Percentiles rank a stretch among this genome's conserved stretches.
Conservation (phyloP, 139 green algal genomes). For the Gonium pectorale region DNA sequence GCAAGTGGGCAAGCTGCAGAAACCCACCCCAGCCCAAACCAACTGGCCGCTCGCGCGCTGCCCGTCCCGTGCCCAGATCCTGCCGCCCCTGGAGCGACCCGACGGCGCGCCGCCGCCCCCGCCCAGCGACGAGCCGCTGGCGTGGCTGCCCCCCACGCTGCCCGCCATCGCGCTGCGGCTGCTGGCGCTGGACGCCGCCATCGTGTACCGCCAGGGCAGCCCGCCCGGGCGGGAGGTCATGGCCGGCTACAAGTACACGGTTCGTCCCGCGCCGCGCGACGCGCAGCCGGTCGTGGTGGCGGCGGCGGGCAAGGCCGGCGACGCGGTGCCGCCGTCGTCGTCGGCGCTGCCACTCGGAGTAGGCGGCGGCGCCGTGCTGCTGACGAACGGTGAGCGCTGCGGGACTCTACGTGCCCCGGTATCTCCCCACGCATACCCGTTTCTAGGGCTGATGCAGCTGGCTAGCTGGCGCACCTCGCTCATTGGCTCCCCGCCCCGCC, state of each 20-base stretch:
- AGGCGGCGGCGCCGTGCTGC: constrained; percentile 29
- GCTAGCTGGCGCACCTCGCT: too few relatives aligned
- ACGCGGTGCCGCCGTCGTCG: background rate
- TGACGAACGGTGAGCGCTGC: constrained; percentile 11
- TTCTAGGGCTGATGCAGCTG: too few relatives aligned
- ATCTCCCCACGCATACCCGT: too few relatives aligned
- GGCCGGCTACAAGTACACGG: constrained; percentile 39
- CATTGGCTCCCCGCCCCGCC: too few relatives aligned
- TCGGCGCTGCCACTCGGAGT: constrained; percentile 17
- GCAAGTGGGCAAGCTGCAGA: too few relatives aligned
- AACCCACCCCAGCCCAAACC: too few relatives aligned
- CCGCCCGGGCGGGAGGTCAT: constrained; percentile 8
- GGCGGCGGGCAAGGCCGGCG: background rate
- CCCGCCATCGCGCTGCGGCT: constrained; percentile 78
- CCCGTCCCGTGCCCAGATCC: background rate
- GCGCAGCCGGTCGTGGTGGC: constrained; percentile 9
- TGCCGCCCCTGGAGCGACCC: constrained; percentile 3
- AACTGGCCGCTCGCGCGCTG: too few relatives aligned
- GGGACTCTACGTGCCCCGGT: too few relatives aligned
- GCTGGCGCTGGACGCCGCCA: constrained; percentile 71
- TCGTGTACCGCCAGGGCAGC: constrained; percentile 61
- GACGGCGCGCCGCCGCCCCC: background rate
- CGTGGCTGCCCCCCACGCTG: constrained; percentile 83
- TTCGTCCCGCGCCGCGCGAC: constrained; percentile 26
- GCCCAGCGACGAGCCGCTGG: constrained; percentile 61